Evolutionary conservation across 2,329 filamentous ascomycete genomes (phyloP), one percentile per base, ranked within the genome.

Genomic region (Mollisia scopiformis): DNA sequence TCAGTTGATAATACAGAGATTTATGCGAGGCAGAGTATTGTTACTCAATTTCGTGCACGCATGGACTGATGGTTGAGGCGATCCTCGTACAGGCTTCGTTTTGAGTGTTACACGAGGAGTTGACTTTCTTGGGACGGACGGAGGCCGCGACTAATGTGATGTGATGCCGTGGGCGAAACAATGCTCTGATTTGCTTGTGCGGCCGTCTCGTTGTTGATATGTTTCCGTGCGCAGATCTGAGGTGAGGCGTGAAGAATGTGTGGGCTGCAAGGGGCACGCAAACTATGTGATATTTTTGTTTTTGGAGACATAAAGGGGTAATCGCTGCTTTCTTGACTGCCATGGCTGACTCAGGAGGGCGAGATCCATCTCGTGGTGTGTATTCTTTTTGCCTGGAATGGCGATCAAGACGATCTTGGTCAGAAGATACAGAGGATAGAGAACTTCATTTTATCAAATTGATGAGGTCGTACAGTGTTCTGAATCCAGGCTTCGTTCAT

Each of bases 311-410:
- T 19, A 31, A 28, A 51, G 49, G 49, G 49, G 49, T 13, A 39
- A 39, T n/a, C 27, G 43, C 43, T 47, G 43, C 25, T 13, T 5
- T 28, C 16, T 11, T 30, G n/a, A 5, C 16, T 6, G 21, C 8
- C 49, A 33, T 51, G 49, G 49, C 49, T 51, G 49, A 51, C 8
- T 51, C 49, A 51, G 49, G 49, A 33, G 28, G 31, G 3, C 23
- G 49, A 51, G 10, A 33, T 21, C 6, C n/a, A 41, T 10, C 11
- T 51, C 13, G 3, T 14, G 2, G 3, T 2, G 21, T 51, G 6
- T 19, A 3, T 51, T 10, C 11, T 51, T 50, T 33, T 51, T 10
- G 49, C 27, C 27, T 21, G 49, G 30, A 31, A 51, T 49, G n/a
- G 49, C 23, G 49, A 33, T 51, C 27, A 51, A 25, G 30, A 30